phyloP scores from a whole-genome alignment of 352 stramenopile species.

The Phytopythium aichiense region DNA sequence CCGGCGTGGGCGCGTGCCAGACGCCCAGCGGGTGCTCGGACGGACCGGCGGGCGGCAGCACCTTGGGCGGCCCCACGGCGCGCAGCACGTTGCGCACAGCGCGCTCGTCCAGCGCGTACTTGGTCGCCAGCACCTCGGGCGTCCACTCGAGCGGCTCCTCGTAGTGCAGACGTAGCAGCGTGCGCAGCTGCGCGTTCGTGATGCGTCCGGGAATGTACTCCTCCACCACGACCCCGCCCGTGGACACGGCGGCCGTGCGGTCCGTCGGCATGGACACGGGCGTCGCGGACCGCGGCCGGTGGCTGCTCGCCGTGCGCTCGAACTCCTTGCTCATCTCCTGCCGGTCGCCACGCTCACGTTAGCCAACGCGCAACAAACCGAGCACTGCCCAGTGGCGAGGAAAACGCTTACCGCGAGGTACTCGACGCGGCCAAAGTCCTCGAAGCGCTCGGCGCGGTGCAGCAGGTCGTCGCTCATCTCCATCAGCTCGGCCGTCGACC shows the following conservation, averaged over 20 bases:
- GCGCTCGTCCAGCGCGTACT: conserved; percentile 36
- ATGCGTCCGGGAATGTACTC: conserved; percentile 42
- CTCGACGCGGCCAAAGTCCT: conserved; percentile 55
- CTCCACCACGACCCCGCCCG: conserved; percentile 25
- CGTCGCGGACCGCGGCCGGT: conserved; percentile 37
- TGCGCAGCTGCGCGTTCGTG: conserved; percentile 48
- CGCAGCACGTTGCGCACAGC: conserved; percentile 23
- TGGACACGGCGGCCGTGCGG: conserved; percentile 43
- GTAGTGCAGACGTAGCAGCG: conserved; percentile 60
- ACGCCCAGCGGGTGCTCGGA: conserved; percentile 55
- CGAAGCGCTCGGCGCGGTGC: conserved; percentile 40
- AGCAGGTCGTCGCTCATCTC: conserved; percentile 59
- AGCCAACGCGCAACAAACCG: neutral
- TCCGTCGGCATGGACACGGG: conserved; percentile 45
- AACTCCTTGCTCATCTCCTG: conserved; percentile 51
- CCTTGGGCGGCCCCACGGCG: conserved; percentile 46
- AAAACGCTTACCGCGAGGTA: conserved; percentile 22
- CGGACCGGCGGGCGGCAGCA: conserved; percentile 42
- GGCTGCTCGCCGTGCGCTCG: conserved; percentile 56
- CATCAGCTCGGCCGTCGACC: conserved; percentile 24
- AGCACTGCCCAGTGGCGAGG: neutral
- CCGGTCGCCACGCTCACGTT: neutral
- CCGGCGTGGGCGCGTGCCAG: conserved; percentile 26
- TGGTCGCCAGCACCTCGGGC: conserved; percentile 35
- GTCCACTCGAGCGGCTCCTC: conserved; percentile 52